Base-by-base conservation (phyloP, 768 basidiomycete species). In the Lepiota brunneoincarnata region DNA sequence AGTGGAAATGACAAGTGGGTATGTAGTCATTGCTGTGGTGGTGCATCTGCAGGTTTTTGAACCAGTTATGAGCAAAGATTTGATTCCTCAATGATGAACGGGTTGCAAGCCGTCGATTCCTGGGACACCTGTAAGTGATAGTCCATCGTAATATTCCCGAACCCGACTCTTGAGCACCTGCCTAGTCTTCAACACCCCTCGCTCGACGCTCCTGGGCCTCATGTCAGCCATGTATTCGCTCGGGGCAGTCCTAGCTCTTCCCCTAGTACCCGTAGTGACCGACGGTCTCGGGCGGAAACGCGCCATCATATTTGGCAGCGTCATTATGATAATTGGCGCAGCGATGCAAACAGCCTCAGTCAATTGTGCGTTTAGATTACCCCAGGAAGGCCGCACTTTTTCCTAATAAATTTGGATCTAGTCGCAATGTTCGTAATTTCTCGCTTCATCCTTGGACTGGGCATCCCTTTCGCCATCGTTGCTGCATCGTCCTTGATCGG, bases 401-500 rank as follows among this genome's bases (percentile, higher is more conserved):
- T 10, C 18, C 20, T 38, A 26, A 50, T 24, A 57, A 37, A 15
- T 43, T 28, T 34, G 17, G 43, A 14, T 49, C 18, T 52, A 83
- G 81, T 82, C 53, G 81, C 75, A 0, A 82, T 82, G 79, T 85
- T 86, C 62, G 74, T 84, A 23, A 67, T 76, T 23, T 72, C 81
- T 2, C 78, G 83, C 28, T 75, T 80, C 56, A 70, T 82, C 23
- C 63, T 86, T 31, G 84, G 83, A 15, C 68, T 84, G 48, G 83
- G 83, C 46, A 80, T 83, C 28, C 76, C 80, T 0, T 81, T 86
- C 59, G 80, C 81, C 24, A 80, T 81, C 57, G 80, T 84, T 42
- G 82, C 81, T 15, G 84, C 86, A 2, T 86, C 86, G 0, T 81
- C 85, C 15, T 71, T 87, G 38, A 79, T 87, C 58, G 80, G 78